phyloP scores from a whole-genome alignment of 169 alveolate genomes.

The Toxoplasma gondii region DNA sequence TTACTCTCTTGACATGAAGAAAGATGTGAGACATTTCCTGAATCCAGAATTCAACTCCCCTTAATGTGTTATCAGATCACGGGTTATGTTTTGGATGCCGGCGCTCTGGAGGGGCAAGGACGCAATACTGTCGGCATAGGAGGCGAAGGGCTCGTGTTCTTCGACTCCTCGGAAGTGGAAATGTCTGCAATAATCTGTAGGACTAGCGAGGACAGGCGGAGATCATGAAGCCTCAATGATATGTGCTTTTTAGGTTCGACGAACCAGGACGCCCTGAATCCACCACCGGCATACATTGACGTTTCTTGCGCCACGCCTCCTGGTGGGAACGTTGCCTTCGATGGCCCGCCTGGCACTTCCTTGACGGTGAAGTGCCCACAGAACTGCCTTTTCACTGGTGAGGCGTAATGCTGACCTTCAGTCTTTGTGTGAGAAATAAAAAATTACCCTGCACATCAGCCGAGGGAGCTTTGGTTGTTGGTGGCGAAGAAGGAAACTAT shows the following conservation, averaged over 20 bases:
- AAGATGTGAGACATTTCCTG: slow-evolving; percentile 59
- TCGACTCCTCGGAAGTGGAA: slow-evolving; percentile 48
- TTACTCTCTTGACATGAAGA: slow-evolving; percentile 74
- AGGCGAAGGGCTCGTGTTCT: slow-evolving; percentile 33
- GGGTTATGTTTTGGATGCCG: background rate
- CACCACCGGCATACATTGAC: slow-evolving; percentile 77
- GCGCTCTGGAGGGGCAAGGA: background rate
- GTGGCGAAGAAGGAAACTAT: slow-evolving; percentile 86
- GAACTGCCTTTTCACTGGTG: slow-evolving; percentile 82
- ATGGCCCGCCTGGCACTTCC: slow-evolving; percentile 81
- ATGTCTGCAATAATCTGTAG: slow-evolving; percentile 51
- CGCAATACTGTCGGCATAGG: slow-evolving; percentile 45
- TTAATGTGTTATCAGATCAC: slow-evolving; percentile 1
- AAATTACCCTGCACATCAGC: background rate
- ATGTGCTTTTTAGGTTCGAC: slow-evolving; percentile 69
- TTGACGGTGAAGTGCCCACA: slow-evolving; percentile 84
- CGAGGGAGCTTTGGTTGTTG: slow-evolving; percentile 72
- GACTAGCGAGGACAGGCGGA: background rate
- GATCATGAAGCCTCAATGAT: background rate
- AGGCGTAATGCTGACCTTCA: background rate
- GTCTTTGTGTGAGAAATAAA: background rate
- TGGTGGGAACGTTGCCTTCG: slow-evolving; percentile 77
- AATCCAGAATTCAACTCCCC: background rate
- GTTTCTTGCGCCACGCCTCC: slow-evolving; percentile 78
- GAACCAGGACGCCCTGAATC: slow-evolving; percentile 74